Evolutionary conservation across 73 alveolate genomes (phyloP).

Genomic region (Effrenium voratum): DNA sequence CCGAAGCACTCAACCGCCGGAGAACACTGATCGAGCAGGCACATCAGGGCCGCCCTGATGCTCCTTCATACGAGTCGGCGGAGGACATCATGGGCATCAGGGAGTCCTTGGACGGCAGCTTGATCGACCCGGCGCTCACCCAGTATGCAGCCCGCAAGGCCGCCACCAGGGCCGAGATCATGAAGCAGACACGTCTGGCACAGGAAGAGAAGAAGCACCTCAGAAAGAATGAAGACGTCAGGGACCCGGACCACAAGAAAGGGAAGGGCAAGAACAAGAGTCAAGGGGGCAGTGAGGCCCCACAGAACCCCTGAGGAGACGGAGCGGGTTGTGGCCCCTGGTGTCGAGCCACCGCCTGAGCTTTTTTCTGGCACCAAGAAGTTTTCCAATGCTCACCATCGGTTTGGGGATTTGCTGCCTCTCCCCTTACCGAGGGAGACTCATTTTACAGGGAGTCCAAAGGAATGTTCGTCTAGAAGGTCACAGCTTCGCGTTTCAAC

Average conservation of each 20-base stretch:
- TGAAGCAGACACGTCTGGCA: conserved; percentile 21
- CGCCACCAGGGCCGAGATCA: conserved; percentile 16
- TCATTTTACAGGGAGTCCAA: not conserved
- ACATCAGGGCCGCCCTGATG: conserved; percentile 16
- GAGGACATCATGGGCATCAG: not conserved
- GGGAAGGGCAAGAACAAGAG: not conserved
- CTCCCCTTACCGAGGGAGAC: not conserved
- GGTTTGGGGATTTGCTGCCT: not conserved
- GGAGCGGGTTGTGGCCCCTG: not conserved
- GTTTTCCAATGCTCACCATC: not conserved
- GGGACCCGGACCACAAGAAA: not conserved
- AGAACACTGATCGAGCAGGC: not conserved
- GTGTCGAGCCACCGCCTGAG: not conserved
- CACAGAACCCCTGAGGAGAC: not conserved
- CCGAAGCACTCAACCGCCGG: not conserved
- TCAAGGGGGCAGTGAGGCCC: not conserved
- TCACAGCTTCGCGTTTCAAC: not conserved
- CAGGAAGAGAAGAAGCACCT: conserved; percentile 5
- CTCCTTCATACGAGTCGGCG: not conserved
- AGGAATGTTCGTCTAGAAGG: not conserved
- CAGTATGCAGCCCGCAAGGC: not conserved
- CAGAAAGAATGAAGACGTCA: not conserved
- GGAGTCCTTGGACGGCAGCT: not conserved
- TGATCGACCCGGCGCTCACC: conserved; percentile 24
- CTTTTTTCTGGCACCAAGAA: not conserved